Base-by-base conservation (phyloP, 257 asterid species). In the Fraxinus americana region DNA sequence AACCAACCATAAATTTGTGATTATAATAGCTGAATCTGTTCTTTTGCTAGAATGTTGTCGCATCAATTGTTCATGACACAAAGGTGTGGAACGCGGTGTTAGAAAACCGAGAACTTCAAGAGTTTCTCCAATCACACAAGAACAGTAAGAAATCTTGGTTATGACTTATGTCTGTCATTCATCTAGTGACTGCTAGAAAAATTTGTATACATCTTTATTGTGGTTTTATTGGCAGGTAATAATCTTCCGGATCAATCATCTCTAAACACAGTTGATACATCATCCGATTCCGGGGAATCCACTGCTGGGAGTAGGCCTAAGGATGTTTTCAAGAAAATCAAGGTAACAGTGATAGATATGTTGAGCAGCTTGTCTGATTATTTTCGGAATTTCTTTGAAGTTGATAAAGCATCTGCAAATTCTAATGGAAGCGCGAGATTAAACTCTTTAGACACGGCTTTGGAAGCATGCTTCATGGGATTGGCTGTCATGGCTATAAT, bases 31-130 rank as follows among this genome's bases (percentile, higher is more conserved):
- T 72, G 41, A 21, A 32, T 61, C 74, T 79, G 82, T 74, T 73
- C 63, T 29, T 77, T 57, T 72, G 35, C 52, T 75, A 93, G 98
- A 89, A 67, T 43, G 91, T 91, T 76, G 97, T 91, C 82, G 94
- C 97, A 78, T 91, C 98, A 38, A 89, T 93, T 82, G 97, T 93
- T 23, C 80, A 84, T 45, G 97, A 93, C 78, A 88, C 86, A 43
- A 91, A 90, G 78, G 98, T 93, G 11, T 93, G 98, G 98, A 83
- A 85, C 4, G 93, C 97, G 0, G 93, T 93, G 10, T 71, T 87
- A 67, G 85, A 80, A 70, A 93, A 91, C 72, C 83, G 82, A 35
- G 90, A 83, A 73, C 92, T 93, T 66, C 96, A 86, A 80, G 88
- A 78, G 71, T 93, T 82, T 83, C 81, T 93, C 43, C 86, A 78